phyloP scores from a whole-genome alignment of 495 filamentous ascomycete species.

The Penicillium manginii region DNA sequence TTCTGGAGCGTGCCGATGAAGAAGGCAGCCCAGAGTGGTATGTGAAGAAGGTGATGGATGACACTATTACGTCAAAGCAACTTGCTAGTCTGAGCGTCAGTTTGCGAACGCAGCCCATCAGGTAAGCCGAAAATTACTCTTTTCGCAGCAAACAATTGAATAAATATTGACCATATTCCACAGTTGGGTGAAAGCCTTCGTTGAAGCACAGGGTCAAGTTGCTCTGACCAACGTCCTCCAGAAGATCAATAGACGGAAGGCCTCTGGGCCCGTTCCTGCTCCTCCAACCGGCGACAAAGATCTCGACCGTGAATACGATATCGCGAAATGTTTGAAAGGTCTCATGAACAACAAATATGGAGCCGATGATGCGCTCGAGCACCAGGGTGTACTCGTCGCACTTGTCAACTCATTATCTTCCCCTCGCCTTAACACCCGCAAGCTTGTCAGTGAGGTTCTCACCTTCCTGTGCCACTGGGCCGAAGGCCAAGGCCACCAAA shows the following conservation, averaged over 20 bases:
- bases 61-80: conserved; percentile 88
- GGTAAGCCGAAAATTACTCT: conserved; percentile 38
- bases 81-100: conserved; percentile 91
- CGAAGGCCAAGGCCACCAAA: conserved; percentile 89
- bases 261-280: conserved; percentile 69
- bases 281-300: conserved; percentile 77
- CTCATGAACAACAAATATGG: conserved; percentile 99
- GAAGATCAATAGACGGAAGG: conserved; percentile 89
- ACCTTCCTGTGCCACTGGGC: conserved; percentile 98
- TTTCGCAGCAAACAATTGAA: neutral
- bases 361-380: conserved; percentile 91
- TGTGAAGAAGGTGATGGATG: conserved; percentile 95
- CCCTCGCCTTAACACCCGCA: conserved; percentile 86
- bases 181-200: conserved; percentile 92
- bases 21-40: conserved; percentile 98
- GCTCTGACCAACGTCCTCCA: conserved; percentile 90
- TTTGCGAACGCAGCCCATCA: conserved; percentile 92
- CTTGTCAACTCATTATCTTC: conserved; percentile 87
- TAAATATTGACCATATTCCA: conserved; percentile 11
- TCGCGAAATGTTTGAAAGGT: conserved; percentile 95
- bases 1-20: conserved; percentile 79
- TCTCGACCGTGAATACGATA: conserved; percentile 94
- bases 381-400: conserved; percentile 87
- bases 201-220: conserved; percentile 96
- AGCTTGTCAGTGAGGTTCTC: conserved; percentile 93